phyloP scores from a whole-genome alignment of 169 alveolate species.

The Plasmodium knowlesi region DNA sequence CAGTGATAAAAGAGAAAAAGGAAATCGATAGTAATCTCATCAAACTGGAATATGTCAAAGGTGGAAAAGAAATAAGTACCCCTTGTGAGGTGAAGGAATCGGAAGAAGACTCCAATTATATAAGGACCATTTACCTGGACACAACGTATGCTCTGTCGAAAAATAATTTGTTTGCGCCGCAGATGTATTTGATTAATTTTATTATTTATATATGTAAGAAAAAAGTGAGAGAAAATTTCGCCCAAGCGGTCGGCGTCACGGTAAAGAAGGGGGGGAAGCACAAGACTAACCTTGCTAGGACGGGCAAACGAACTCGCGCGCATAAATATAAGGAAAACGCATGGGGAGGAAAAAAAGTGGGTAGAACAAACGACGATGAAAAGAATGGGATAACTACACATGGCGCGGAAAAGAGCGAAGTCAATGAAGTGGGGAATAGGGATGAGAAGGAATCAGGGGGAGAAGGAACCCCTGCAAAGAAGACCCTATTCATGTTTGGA shows the following conservation, averaged over 20 bases:
- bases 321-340: not conserved
- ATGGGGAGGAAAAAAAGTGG: not conserved
- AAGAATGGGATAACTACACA: not conserved
- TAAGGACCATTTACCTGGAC: constrained; percentile 70
- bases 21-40: not conserved
- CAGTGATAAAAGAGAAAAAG: not conserved
- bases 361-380: not conserved
- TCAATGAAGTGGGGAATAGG: not conserved
- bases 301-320: not conserved
- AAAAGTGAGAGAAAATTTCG: constrained; percentile 2
- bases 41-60: not conserved
- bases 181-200: constrained; percentile 58
- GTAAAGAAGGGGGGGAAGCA: not conserved
- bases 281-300: not conserved
- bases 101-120: constrained; percentile 46
- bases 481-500: constrained; percentile 71
- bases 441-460: not conserved
- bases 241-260: not conserved
- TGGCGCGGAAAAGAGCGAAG: not conserved
- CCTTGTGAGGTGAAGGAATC: not conserved
- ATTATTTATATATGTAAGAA: constrained; percentile 60
- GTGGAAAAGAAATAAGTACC: not conserved
- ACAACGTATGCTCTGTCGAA: constrained; percentile 67
- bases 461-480: not conserved
- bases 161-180: constrained; percentile 70